Conservation (phyloP, 257 asterid genomes). For the Petunia axillaris region DNA sequence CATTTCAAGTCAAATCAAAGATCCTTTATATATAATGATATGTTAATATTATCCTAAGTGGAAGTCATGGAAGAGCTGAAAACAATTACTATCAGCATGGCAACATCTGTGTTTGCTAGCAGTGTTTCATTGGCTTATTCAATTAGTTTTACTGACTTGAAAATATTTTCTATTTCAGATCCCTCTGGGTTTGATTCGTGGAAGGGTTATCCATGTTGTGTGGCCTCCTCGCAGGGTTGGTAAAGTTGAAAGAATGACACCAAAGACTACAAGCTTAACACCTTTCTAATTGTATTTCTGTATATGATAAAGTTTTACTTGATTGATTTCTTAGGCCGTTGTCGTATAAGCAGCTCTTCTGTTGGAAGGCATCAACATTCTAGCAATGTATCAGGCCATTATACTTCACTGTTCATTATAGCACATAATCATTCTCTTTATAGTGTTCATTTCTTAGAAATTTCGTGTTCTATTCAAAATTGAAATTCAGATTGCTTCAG, state of each 20-base stretch:
- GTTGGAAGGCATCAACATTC: not conserved
- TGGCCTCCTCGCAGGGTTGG: conserved; percentile 94
- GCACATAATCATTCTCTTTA: not conserved
- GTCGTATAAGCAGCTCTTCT: not conserved
- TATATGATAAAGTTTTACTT: not conserved
- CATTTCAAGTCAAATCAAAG: not conserved
- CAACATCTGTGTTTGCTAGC: not conserved
- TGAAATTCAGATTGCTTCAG: conserved; percentile 3
- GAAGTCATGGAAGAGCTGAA: not conserved
- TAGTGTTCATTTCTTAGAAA: not conserved
- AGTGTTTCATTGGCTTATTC: not conserved
- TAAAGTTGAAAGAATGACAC: conserved; percentile 43
- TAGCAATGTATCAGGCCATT: not conserved
- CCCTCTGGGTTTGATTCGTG: conserved; percentile 86
- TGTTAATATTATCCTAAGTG: not conserved
- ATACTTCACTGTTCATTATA: not conserved
- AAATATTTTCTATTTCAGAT: conserved; percentile 49
- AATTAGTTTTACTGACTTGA: not conserved
- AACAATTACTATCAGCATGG: not conserved
- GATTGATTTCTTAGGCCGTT: not conserved
- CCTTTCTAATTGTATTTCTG: not conserved
- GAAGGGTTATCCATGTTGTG: conserved; percentile 72
- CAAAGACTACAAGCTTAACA: not conserved
- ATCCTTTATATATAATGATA: not conserved
- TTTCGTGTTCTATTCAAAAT: not conserved